Conservation (phyloP, 2,329 filamentous ascomycete genomes). For the Knoxdaviesia proteae region DNA sequence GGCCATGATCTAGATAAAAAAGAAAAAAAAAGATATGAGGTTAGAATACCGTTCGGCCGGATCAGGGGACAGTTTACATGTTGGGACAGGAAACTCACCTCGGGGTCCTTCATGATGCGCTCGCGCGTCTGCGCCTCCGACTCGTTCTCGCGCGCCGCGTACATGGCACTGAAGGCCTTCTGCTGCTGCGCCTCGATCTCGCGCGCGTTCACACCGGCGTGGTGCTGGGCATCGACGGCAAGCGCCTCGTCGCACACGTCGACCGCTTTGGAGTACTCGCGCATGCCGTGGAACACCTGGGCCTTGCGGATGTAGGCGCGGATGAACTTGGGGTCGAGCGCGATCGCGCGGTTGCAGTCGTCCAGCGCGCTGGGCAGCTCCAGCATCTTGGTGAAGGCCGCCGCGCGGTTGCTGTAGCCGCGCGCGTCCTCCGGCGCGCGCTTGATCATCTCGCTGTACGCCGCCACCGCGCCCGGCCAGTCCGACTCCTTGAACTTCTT, state of each 20-base stretch:
- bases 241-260: constrained; percentile 72
- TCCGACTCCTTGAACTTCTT: constrained; percentile 93
- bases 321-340: constrained; percentile 80
- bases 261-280: constrained; percentile 88
- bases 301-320: constrained; percentile 92
- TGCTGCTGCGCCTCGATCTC: constrained; percentile 91
- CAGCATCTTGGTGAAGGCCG: constrained; percentile 90
- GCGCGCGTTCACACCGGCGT: constrained; percentile 55
- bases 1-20: constrained; percentile 43
- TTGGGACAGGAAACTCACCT: constrained; percentile 34
- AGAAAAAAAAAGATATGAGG: not conserved
- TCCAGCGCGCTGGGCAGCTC: constrained; percentile 84
- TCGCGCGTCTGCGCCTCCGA: constrained; percentile 90
- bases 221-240: constrained; percentile 48
- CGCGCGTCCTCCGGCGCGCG: constrained; percentile 80
- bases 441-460: constrained; percentile 94
- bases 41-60: not conserved
- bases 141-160: constrained; percentile 77
- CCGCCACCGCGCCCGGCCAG: constrained; percentile 85
- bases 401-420: constrained; percentile 92
- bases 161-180: constrained; percentile 82
- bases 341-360: constrained; percentile 81
- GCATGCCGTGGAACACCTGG: constrained; percentile 90
- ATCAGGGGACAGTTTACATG: not conserved
- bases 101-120: constrained; percentile 73